phyloP scores from a whole-genome alignment of 2,329 filamentous ascomycete species.

The Alternaria dauci region DNA sequence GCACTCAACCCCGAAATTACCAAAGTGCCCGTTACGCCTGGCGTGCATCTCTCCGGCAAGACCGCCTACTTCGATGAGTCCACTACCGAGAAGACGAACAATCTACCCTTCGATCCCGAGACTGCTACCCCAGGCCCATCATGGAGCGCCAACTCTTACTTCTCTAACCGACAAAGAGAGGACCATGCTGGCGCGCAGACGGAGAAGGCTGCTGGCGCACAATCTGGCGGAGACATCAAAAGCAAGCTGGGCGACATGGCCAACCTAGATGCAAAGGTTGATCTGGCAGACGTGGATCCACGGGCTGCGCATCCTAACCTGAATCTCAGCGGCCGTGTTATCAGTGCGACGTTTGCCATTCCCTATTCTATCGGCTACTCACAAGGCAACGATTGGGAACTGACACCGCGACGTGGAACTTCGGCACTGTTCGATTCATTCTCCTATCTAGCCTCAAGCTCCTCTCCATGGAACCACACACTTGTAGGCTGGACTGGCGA shows the following conservation, averaged over 20 bases:
- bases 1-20: constrained; percentile 52
- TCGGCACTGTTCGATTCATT: constrained; percentile 94
- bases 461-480: constrained; percentile 88
- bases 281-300: constrained; percentile 61
- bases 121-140: constrained; percentile 43
- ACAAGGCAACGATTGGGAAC: constrained; percentile 67
- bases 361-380: constrained; percentile 67
- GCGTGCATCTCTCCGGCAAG: constrained; percentile 46
- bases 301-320: constrained; percentile 64
- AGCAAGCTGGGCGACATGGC: constrained; percentile 60
- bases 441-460: constrained; percentile 82
- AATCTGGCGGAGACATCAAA: constrained; percentile 60
- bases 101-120: constrained; percentile 43
- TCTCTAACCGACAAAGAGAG: constrained; percentile 34
- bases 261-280: constrained; percentile 48
- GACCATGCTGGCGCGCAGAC: constrained; percentile 45
- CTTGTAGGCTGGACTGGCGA: constrained; percentile 96
- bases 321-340: constrained; percentile 67
- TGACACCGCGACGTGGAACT: constrained; percentile 81
- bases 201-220: constrained; percentile 56
- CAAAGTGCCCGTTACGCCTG: constrained; percentile 55
- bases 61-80: constrained; percentile 50
- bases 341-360: constrained; percentile 70
- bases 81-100: constrained; percentile 23
- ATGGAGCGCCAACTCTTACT: constrained; percentile 51